Conservation (phyloP, 1,284 basidiomycete species). For the Microbotryum scabiosae region DNA sequence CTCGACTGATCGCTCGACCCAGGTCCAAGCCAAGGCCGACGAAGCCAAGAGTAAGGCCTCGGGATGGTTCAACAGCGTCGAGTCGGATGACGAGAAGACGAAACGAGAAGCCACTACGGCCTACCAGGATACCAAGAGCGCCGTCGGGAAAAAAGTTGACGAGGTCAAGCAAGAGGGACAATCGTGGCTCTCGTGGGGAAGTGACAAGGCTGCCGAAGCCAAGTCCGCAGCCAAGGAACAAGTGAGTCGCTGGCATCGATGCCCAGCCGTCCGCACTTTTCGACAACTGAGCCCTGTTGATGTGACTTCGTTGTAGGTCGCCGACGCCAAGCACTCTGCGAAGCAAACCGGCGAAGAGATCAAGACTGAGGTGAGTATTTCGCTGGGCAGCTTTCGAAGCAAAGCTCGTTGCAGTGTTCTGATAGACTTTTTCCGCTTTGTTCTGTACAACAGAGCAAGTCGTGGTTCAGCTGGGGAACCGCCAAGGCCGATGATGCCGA, state of each 20-base stretch:
- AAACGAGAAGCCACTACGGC: too few species aligned
- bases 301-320: too few species aligned
- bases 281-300: too few species aligned
- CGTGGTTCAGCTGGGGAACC: constrained; percentile 15
- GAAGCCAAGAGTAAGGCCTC: neutral
- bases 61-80: constrained; percentile 1
- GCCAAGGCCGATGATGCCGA: constrained; percentile 12
- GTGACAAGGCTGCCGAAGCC: constrained; percentile 14
- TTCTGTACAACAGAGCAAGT: constrained; percentile 3
- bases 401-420: neutral
- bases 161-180: constrained; percentile 15
- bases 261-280: too few species aligned
- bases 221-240: constrained; percentile 10
- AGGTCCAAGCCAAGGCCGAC: neutral
- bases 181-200: constrained; percentile 19
- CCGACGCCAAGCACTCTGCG: too few species aligned
- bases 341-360: too few species aligned
- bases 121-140: too few species aligned
- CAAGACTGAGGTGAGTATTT: too few species aligned
- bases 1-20: too few species aligned
- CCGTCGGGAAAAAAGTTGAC: neutral
- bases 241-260: too few species aligned
- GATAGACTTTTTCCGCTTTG: too few species aligned
- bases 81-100: neutral
- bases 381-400: too few species aligned